Percentiles rank a stretch among this genome's conserved stretches.
Evolutionary conservation across 1,139 yeast genomes (phyloP).

Genomic region (Saccharomyces hybrid): DNA sequence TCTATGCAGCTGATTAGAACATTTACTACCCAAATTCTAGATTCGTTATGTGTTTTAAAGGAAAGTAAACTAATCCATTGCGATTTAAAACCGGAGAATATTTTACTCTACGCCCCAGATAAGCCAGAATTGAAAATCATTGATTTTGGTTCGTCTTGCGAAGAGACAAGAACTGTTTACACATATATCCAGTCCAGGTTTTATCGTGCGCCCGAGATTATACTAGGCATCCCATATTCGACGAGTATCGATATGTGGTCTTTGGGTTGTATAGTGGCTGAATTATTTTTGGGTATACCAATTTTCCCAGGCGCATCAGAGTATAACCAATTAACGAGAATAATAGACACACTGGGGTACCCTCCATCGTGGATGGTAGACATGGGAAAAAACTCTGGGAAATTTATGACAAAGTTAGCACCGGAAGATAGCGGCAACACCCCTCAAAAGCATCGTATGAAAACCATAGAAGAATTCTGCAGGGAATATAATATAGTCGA

Average conservation of each 20-base stretch:
- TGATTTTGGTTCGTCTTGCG: conserved; percentile 96
- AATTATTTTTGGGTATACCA: conserved; percentile 85
- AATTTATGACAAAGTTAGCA: conserved; percentile 50
- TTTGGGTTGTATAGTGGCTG: conserved; percentile 92
- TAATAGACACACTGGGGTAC: conserved; percentile 70
- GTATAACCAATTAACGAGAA: conserved; percentile 79
- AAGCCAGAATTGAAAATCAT: conserved; percentile 85
- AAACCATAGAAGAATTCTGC: conserved; percentile 53
- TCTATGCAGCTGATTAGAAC: conserved; percentile 71
- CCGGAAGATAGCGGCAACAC: conserved; percentile 33
- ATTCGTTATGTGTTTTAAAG: conserved; percentile 71
- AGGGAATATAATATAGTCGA: conserved; percentile 52
- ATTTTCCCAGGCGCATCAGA: conserved; percentile 93
- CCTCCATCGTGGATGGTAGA: conserved; percentile 97
- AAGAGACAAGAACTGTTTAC: conserved; percentile 79
- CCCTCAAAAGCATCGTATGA: conserved; percentile 41
- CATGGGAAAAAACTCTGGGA: conserved; percentile 76
- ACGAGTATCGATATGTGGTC: conserved; percentile 98
- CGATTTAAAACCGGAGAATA: conserved; percentile 94
- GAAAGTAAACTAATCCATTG: conserved; percentile 86
- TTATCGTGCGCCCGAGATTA: conserved; percentile 92
- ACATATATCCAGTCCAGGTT: conserved; percentile 94
- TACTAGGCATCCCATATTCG: conserved; percentile 82
- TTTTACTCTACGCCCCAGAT: conserved; percentile 71
- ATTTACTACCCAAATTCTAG: conserved; percentile 72